Conservation (phyloP, 2,329 filamentous ascomycete genomes). For the Fusarium pininemorale region DNA sequence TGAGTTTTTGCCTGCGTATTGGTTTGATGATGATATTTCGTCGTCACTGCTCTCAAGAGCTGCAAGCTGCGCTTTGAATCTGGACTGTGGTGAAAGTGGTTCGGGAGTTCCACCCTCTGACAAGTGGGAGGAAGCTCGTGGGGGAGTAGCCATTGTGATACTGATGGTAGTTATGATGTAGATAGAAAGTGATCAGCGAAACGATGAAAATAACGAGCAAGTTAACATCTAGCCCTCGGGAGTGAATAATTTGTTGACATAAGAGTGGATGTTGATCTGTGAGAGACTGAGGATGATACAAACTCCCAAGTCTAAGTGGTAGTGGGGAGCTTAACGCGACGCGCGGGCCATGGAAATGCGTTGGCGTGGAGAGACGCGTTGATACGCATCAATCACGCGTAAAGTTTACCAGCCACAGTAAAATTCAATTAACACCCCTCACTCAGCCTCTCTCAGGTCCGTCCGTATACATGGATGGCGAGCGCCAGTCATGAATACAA, state of each 20-base stretch:
- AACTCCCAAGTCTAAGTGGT: conserved; percentile 32
- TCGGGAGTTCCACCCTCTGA: conserved; percentile 54
- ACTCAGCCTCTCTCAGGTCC: neutral
- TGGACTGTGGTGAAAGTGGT: conserved; percentile 62
- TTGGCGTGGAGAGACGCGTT: conserved; percentile 40
- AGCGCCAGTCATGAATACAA: neutral
- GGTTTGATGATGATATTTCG: conserved; percentile 42
- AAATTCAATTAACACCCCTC: conserved; percentile 6
- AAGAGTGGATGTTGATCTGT: conserved; percentile 11
- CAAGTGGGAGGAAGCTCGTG: conserved; percentile 57
- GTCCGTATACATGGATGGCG: no score
- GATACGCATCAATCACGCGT: conserved; percentile 34
- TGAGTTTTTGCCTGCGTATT: conserved; percentile 12
- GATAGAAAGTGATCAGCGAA: neutral
- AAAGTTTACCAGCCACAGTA: neutral
- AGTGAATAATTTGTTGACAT: conserved; percentile 5
- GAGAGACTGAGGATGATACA: neutral
- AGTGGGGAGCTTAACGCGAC: conserved; percentile 46
- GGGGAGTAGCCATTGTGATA: conserved; percentile 55
- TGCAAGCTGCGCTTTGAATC: conserved; percentile 63
- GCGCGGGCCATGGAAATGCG: conserved; percentile 39
- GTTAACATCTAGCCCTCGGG: neutral
- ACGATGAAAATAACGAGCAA: neutral
- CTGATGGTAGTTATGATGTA: neutral
- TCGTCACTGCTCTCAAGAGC: conserved; percentile 61